phyloP scores from a whole-genome alignment of 1,284 basidiomycete species.

The Mycena citricolor region DNA sequence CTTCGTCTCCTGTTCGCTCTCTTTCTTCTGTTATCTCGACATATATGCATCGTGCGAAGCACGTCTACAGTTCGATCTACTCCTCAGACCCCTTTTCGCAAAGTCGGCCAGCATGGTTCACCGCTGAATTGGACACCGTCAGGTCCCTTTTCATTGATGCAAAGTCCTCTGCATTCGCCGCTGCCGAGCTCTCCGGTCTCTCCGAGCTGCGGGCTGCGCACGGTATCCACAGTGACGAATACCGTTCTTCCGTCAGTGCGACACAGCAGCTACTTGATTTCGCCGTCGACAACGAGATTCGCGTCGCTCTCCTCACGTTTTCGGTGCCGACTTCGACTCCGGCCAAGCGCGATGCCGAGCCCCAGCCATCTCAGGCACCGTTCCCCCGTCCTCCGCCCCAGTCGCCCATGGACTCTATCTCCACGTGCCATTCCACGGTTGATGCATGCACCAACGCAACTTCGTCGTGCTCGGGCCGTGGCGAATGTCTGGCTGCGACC shows the following conservation, averaged over 20 bases:
- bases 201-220: constrained; percentile 44
- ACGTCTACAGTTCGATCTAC: constrained; percentile 56
- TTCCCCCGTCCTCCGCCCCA: constrained; percentile 50
- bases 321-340: constrained; percentile 26
- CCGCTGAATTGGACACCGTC: constrained; percentile 44
- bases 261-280: constrained; percentile 46
- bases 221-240: constrained; percentile 55
- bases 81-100: constrained; percentile 31
- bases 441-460: constrained; percentile 64
- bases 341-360: constrained; percentile 34
- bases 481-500: constrained; percentile 58
- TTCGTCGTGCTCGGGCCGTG: constrained; percentile 65
- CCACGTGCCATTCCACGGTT: constrained; percentile 60
- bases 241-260: constrained; percentile 42
- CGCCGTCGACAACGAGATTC: constrained; percentile 39
- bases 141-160: constrained; percentile 50
- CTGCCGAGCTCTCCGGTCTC: constrained; percentile 57
- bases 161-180: constrained; percentile 52
- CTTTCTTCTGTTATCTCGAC: constrained; percentile 53
- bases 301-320: constrained; percentile 55
- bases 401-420: constrained; percentile 56
- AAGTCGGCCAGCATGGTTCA: constrained; percentile 34
- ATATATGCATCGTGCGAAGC: constrained; percentile 55
- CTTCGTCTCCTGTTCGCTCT: constrained; percentile 33
- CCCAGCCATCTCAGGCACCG: constrained; percentile 52